Percentiles rank a stretch among this genome's conserved stretches.
These are phyloP conservation scores for Penicillium crustosum DNA, from an alignment of 2,329 filamentous ascomycete species.

Conservation along the genomic window DNA sequence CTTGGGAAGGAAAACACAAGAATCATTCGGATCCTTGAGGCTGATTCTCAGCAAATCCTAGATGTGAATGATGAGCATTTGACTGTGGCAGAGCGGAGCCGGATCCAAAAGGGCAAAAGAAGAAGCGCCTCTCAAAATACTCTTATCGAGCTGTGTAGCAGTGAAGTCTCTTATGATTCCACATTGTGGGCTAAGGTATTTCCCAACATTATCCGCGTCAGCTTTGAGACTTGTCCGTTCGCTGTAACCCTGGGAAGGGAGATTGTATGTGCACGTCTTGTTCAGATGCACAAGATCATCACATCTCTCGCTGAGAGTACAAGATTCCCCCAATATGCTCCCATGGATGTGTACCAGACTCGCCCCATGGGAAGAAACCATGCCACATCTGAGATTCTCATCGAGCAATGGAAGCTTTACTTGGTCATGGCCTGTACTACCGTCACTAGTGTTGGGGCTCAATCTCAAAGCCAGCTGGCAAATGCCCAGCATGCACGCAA, in stretches of 20 bases:
- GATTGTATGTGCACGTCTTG: conserved; percentile 84
- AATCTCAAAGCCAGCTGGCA: conserved; percentile 58
- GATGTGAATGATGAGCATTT: conserved; percentile 82
- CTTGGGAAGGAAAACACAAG: conserved; percentile 77
- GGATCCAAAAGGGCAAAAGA: conserved; percentile 84
- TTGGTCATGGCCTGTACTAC: conserved; percentile 97
- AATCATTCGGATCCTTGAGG: conserved; percentile 89
- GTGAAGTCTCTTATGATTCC: conserved; percentile 90
- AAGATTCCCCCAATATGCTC: conserved; percentile 49
- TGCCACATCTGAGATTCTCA: conserved; percentile 77
- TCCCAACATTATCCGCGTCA: conserved; percentile 86
- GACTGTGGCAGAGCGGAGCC: conserved; percentile 86
- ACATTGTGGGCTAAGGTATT: conserved; percentile 98
- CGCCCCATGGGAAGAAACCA: conserved; percentile 52
- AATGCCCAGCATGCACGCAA: conserved; percentile 77
- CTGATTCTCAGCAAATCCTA: conserved; percentile 83
- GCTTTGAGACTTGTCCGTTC: conserved; percentile 86
- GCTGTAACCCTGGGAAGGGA: conserved; percentile 88
- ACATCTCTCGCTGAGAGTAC: conserved; percentile 73
- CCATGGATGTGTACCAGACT: conserved; percentile 37
- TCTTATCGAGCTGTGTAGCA: conserved; percentile 89
- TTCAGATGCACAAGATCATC: conserved; percentile 90
- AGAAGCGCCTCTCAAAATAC: conserved; percentile 81
- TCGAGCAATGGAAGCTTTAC: conserved; percentile 98
- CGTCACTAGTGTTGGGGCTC: conserved; percentile 74